Evolutionary conservation across 1,284 basidiomycete genomes (phyloP).

Genomic region (Earliella scabrosa): DNA sequence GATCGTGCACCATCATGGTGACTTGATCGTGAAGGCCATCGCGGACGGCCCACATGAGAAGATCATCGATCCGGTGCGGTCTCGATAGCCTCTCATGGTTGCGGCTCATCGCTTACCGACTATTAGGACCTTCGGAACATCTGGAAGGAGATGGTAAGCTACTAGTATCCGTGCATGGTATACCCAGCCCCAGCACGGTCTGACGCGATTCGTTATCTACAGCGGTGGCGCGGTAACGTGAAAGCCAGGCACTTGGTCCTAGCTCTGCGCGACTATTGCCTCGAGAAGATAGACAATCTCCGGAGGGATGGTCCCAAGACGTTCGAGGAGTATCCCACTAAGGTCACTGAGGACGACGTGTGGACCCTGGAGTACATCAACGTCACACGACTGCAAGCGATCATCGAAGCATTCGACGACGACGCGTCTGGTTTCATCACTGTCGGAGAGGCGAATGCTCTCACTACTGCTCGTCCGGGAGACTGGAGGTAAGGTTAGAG

Average conservation of each 20-base stretch:
- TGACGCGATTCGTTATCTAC: no score
- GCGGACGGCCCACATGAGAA: slow-evolving; percentile 37
- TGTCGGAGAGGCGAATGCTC: slow-evolving; percentile 50
- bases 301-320: slow-evolving; percentile 14
- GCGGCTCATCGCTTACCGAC: no score
- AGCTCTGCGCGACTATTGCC: slow-evolving; percentile 40
- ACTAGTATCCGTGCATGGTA: no score
- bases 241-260: slow-evolving; percentile 42
- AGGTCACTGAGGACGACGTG: slow-evolving; percentile 27
- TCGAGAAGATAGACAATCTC: slow-evolving; percentile 29
- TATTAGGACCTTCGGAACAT: slow-evolving; percentile 33
- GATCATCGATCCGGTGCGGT: slow-evolving; percentile 36
- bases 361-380: slow-evolving; percentile 52
- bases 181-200: no score
- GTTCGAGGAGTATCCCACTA: slow-evolving; percentile 14
- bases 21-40: slow-evolving; percentile 33
- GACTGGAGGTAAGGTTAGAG: slow-evolving; percentile 27
- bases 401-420: slow-evolving; percentile 53
- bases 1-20: slow-evolving; percentile 30
- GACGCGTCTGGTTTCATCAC: slow-evolving; percentile 53
- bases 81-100: no score
- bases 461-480: slow-evolving; percentile 32
- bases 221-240: slow-evolving; percentile 41
- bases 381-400: slow-evolving; percentile 45
- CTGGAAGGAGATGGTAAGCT: slow-evolving; percentile 37